Percentiles rank a stretch among this genome's conserved stretches.
These are phyloP conservation scores for Ceratobasidium sp. DNA, from an alignment of 1,284 basidiomycete species.

Conservation along the genomic window DNA sequence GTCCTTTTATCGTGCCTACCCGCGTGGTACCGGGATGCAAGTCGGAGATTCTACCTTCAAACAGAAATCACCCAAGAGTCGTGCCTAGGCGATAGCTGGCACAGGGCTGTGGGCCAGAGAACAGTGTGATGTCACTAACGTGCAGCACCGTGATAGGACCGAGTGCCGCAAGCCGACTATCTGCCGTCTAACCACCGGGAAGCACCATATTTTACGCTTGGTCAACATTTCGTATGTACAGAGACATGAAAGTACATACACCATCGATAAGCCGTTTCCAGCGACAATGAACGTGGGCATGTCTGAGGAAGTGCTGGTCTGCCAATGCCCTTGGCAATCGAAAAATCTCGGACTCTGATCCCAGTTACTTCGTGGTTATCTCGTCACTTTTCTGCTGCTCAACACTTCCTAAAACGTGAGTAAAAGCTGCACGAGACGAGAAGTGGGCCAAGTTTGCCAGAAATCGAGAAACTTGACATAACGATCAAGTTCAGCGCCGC, in stretches of 20 bases:
- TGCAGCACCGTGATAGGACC: conserved; percentile 39
- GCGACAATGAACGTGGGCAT: neutral
- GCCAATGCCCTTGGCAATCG: conserved; percentile 16
- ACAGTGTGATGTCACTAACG: conserved; percentile 44
- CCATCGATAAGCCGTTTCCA: conserved; percentile 39
- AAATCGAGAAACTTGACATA: neutral
- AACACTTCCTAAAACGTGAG: neutral
- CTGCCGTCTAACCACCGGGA: conserved; percentile 42
- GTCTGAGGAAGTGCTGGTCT: conserved; percentile 17
- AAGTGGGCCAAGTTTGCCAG: neutral
- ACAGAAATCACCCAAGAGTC: conserved; percentile 8
- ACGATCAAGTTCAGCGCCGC: neutral
- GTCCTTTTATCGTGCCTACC: conserved; percentile 27
- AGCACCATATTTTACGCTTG: conserved; percentile 19
- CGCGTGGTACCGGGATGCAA: conserved; percentile 10
- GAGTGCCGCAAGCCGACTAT: conserved; percentile 40
- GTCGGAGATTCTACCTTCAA: conserved; percentile 35
- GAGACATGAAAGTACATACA: conserved; percentile 39
- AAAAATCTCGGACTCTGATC: conserved; percentile 22
- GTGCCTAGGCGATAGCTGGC: conserved; percentile 22
- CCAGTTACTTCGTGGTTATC: neutral
- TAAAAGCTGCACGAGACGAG: neutral
- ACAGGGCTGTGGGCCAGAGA: conserved; percentile 20
- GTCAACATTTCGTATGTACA: conserved; percentile 21
- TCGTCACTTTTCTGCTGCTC: neutral